These are phyloP conservation scores for Trifolium subterraneum DNA, from an alignment of 306 rosid species.

Conservation along the genomic window DNA sequence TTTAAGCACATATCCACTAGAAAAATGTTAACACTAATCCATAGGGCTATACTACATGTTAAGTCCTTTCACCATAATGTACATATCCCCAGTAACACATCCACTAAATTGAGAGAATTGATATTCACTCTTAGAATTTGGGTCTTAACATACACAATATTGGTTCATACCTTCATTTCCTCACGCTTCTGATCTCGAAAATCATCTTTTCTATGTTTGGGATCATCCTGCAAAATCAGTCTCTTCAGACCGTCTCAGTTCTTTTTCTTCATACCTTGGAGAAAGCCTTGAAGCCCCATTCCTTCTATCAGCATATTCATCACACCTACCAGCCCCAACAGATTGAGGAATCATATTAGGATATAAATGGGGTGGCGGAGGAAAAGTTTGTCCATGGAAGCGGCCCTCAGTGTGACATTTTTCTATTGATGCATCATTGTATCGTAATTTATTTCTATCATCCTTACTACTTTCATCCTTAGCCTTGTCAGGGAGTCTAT, in stretches of 20 bases:
- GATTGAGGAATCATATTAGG: conserved; percentile 93
- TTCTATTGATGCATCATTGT: conserved; percentile 68
- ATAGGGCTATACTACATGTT: background rate
- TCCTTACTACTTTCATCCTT: too few relatives aligned
- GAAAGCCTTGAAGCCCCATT: conserved; percentile 87
- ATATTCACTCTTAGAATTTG: background rate
- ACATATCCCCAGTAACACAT: conserved; percentile 25
- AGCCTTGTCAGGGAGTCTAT: conserved; percentile 72
- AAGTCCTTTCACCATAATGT: background rate
- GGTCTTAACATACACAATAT: background rate
- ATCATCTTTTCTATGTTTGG: conserved; percentile 92
- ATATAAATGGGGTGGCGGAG: conserved; percentile 95
- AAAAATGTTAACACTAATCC: background rate
- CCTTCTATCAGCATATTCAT: conserved; percentile 92
- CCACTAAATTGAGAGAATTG: conserved; percentile 14
- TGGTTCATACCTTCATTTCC: conserved; percentile 75
- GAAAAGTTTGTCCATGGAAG: conserved; percentile 89
- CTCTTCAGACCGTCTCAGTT: conserved; percentile 91
- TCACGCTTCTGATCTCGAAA: conserved; percentile 93
- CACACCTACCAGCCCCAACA: conserved; percentile 82
- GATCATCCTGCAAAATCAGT: conserved; percentile 78
- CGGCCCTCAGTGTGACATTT: conserved; percentile 88
- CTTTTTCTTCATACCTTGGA: conserved; percentile 98
- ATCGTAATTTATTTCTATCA: conserved; percentile 76
- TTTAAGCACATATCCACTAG: background rate